A percentile compares a stretch with the other conserved stretches of the same genome.
These are phyloP conservation scores for Hemileccinum impolitum DNA, from an alignment of 768 basidiomycete genomes.

Conservation along the genomic window DNA sequence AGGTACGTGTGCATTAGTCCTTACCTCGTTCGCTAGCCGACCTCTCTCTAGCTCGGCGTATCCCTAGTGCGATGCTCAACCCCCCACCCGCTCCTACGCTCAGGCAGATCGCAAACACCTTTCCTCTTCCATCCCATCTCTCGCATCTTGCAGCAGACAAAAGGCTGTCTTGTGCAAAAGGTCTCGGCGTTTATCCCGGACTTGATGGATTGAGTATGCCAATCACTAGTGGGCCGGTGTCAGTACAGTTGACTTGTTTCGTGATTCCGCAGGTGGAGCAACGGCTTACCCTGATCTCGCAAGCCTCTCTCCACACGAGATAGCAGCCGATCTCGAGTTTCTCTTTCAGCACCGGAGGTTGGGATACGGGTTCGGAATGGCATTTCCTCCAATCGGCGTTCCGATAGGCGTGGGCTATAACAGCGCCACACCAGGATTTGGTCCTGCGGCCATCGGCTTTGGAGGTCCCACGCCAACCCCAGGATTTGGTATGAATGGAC, in stretches of 20 bases:
- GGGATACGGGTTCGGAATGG: constrained; percentile 25
- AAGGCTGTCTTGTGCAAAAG: constrained; percentile 15
- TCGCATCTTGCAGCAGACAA: constrained; percentile 22
- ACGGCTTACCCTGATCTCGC: constrained; percentile 31
- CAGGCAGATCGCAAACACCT: constrained; percentile 61
- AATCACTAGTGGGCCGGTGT: constrained; percentile 2
- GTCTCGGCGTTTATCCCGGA: constrained; percentile 15
- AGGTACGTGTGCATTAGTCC: constrained; percentile 41
- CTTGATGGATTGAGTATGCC: constrained; percentile 20
- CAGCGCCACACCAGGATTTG: constrained; percentile 12
- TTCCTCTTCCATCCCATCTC: constrained; percentile 42
- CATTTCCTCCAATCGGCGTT: constrained; percentile 22
- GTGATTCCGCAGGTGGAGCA: constrained; percentile 43
- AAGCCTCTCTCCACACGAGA: constrained; percentile 46
- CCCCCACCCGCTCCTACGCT: constrained; percentile 57
- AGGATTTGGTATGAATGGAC: constrained; percentile 22
- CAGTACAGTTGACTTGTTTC: constrained; percentile 1
- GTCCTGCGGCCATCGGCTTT: constrained; percentile 16
- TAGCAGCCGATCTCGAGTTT: constrained; percentile 52
- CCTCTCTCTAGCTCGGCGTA: constrained; percentile 44
- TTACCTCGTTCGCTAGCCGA: constrained; percentile 4
- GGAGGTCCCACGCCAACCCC: constrained; percentile 12
- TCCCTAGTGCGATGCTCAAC: constrained; percentile 53
- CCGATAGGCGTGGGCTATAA: constrained; percentile 18
- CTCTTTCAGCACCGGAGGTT: constrained; percentile 42